Evolutionary conservation across 2,329 filamentous ascomycete species (phyloP), one percentile per base, ranked within the genome.

Genomic region (Botrytis cinerea): DNA sequence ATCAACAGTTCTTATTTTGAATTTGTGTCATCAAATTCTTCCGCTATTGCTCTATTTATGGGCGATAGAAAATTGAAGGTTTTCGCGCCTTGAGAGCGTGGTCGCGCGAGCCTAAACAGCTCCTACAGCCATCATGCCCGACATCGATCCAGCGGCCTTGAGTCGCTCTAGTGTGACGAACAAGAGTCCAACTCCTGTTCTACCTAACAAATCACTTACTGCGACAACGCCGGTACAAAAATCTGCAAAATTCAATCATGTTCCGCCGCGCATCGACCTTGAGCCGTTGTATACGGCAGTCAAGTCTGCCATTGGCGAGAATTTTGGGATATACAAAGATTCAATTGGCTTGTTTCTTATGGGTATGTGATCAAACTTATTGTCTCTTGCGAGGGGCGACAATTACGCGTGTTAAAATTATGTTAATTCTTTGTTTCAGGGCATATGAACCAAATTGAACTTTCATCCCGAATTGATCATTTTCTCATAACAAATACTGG

Each of bases 61-160:
- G 77, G 74, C 73, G 61, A 73, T 76, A 78, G 76, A 20, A 64
- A 59, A 60, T 46, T n/a, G 28, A 57, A 62, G 70, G 73, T 75
- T 76, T 74, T 78, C 77, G 79, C 78, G 77, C 76, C 79, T 74
- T 72, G 71, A 73, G 74, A 75, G 75, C 77, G 75, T 74, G 73
- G 70, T 71, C 74, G 75, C 75, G 77, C 78, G 78, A 48, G 60
- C 69, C 22, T 57, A 38, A n/a, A 69, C 12, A 43, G 45, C 54
- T n/a, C 54, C 77, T 76, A 78, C 76, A 76, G 54, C 73, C 75
- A 78, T 72, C 77, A 91, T 91, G 89, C 89, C 89, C 79, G 90
- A 91, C 83, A 91, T 92, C 83, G 90, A 91, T 84, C 90, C 90
- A n/a, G 89, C 90, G 84, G 89, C 90, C 76, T 83, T 92, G 79